These are phyloP conservation scores for Wickerhamomyces strasburgensis DNA, from an alignment of 805 yeast genomes.

Conservation along the genomic window DNA sequence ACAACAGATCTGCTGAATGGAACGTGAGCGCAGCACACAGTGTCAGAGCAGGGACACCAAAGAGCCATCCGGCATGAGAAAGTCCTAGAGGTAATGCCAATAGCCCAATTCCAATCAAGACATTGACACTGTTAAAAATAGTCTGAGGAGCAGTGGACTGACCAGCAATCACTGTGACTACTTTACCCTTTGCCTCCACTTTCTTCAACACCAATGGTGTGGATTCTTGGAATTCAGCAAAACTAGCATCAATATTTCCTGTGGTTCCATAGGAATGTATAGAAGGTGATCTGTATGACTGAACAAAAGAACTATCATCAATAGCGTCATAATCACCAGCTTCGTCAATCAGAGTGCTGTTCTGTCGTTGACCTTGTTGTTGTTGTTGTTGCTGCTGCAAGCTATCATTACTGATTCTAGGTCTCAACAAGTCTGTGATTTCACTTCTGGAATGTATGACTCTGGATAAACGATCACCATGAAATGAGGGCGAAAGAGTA, in stretches of 20 bases:
- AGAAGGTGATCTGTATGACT: constrained; percentile 26
- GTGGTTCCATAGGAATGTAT: constrained; percentile 29
- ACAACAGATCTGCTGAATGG: constrained; percentile 71
- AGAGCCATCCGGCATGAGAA: constrained; percentile 65
- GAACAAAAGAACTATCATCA: constrained; percentile 36
- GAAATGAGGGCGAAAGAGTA: constrained; percentile 57
- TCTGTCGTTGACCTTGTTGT: too few relatives aligned
- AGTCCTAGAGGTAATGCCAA: constrained; percentile 70
- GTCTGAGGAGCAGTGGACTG: constrained; percentile 81
- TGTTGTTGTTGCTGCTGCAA: not conserved
- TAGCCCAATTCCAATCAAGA: constrained; percentile 70
- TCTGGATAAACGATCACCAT: constrained; percentile 61
- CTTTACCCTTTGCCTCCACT: constrained; percentile 70
- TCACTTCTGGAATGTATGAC: constrained; percentile 37
- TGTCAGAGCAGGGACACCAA: constrained; percentile 56
- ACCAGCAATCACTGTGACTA: constrained; percentile 70
- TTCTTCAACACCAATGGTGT: constrained; percentile 52
- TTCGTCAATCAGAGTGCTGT: constrained; percentile 17
- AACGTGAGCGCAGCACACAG: constrained; percentile 64
- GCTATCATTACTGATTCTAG: constrained; percentile 17
- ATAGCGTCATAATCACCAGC: constrained; percentile 30
- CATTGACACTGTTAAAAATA: constrained; percentile 69
- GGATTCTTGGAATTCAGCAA: constrained; percentile 42
- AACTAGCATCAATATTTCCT: constrained; percentile 25
- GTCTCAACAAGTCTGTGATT: constrained; percentile 22